phyloP scores from a whole-genome alignment of 345 rosid species.

The Eucalyptus victrix region DNA sequence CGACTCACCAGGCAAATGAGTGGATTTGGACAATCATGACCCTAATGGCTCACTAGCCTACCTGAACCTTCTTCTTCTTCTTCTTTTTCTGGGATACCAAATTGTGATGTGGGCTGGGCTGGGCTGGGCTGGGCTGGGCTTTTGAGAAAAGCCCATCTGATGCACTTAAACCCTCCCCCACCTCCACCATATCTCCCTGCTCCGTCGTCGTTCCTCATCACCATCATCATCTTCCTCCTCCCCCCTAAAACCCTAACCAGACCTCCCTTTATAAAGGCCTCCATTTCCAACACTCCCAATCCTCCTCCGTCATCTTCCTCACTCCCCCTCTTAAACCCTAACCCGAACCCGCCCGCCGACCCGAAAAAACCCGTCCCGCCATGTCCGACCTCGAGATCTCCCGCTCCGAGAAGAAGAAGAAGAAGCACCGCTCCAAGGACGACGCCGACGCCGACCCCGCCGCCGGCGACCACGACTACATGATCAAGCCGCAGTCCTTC shows the following conservation, averaged over 20 bases:
- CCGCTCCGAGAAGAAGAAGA: constrained; percentile 39
- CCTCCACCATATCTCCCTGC: background rate
- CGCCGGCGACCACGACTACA: constrained; percentile 21
- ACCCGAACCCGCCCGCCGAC: background rate
- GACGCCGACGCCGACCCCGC: background rate
- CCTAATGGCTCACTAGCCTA: background rate
- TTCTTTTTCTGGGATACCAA: background rate
- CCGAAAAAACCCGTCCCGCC: background rate
- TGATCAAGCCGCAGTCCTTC: constrained; percentile 77
- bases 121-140: background rate
- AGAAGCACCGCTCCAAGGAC: constrained; percentile 1
- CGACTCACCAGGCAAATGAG: background rate
- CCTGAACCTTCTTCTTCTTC: background rate
- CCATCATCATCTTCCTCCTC: background rate
- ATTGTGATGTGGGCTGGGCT: background rate
- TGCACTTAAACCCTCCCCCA: background rate
- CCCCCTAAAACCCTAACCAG: background rate
- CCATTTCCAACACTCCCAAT: background rate
- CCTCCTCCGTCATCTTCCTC: background rate
- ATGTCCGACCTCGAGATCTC: constrained; percentile 61
- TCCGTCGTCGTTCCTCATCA: background rate
- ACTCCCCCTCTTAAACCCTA: background rate
- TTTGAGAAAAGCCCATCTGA: background rate
- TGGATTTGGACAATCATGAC: background rate
- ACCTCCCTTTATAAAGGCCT: background rate